Percentiles rank a stretch among this genome's conserved stretches.
phyloP scores from a whole-genome alignment of 2,329 filamentous ascomycete species.

The Boeremia exigua region DNA sequence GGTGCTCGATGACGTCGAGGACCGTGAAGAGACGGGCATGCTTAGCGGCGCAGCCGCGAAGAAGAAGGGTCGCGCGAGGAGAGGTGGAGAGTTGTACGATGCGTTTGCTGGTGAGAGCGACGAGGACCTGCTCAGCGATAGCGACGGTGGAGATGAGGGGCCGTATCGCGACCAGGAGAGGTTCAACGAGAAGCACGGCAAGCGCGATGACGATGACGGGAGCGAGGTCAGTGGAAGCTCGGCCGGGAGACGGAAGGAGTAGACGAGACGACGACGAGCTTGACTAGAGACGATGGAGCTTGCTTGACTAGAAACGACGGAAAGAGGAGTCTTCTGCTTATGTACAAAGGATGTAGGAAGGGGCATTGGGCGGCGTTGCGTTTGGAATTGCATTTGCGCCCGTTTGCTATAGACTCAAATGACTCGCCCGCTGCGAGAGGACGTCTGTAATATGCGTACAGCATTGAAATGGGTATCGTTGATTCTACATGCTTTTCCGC shows the following conservation, averaged over 20 bases:
- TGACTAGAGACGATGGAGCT: background rate
- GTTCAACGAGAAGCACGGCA: conserved; percentile 43
- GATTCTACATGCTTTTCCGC: conserved; percentile 13
- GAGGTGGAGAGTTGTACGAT: conserved; percentile 93
- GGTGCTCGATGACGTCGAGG: conserved; percentile 82
- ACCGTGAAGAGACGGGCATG: conserved; percentile 59
- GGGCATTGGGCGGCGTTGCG: conserved; percentile 6
- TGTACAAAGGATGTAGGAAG: conserved; percentile 22
- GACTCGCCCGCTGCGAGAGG: background rate
- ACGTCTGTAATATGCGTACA: background rate
- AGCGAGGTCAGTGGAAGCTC: conserved; percentile 20
- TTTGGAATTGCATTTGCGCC: background rate
- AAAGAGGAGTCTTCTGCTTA: background rate
- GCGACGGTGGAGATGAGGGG: conserved; percentile 48
- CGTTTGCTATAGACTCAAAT: background rate
- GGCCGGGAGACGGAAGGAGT: conserved; percentile 37
- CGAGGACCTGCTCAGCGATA: conserved; percentile 64
- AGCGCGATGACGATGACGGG: conserved; percentile 17
- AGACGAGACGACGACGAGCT: conserved; percentile 2
- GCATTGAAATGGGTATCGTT: conserved; percentile 20
- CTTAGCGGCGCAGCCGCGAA: conserved; percentile 42
- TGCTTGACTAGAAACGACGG: background rate
- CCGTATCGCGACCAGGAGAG: conserved; percentile 43
- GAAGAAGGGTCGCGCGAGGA: conserved; percentile 57
- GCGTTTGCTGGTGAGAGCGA: conserved; percentile 95